Evolutionary conservation across 1,284 basidiomycete species (phyloP).

Genomic region (Vanrija sp.): DNA sequence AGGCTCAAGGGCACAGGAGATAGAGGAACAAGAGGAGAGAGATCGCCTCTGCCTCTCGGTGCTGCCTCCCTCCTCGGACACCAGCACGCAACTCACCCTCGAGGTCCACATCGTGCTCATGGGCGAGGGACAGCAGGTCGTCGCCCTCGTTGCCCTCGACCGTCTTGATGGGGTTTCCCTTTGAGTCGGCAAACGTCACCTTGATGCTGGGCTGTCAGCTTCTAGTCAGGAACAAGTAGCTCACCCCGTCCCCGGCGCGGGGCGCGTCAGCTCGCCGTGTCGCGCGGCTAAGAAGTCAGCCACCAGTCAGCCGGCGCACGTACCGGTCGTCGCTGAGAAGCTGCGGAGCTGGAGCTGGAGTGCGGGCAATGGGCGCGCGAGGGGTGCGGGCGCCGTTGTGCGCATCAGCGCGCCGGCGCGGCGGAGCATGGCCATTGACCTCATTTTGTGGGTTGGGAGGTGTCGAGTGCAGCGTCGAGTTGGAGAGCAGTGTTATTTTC

Average conservation of each 20-base stretch:
- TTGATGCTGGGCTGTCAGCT: slow-evolving; percentile 62
- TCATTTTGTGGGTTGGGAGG: not conserved
- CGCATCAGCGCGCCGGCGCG: not conserved
- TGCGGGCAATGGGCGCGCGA: not conserved
- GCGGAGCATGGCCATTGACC: not conserved
- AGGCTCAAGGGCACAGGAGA: too few species aligned
- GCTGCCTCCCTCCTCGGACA: too few species aligned
- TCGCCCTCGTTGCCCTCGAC: slow-evolving; percentile 93
- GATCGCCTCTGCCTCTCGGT: too few species aligned
- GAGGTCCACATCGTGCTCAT: slow-evolving; percentile 95
- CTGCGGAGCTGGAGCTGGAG: not conserved
- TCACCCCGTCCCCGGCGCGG: slow-evolving; percentile 51
- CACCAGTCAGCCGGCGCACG: slow-evolving; percentile 1
- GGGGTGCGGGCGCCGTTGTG: not conserved
- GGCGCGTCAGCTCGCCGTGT: slow-evolving; percentile 57
- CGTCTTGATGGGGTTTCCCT: slow-evolving; percentile 75
- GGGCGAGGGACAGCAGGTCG: slow-evolving; percentile 83
- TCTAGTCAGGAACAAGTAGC: slow-evolving; percentile 5
- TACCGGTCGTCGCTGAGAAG: not conserved
- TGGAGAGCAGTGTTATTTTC: not conserved
- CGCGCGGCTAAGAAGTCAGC: slow-evolving; percentile 15
- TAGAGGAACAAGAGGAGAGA: too few species aligned
- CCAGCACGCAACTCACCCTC: slow-evolving; percentile 63
- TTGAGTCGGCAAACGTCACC: slow-evolving; percentile 82
- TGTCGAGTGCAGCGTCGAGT: too few species aligned